Base-by-base conservation (phyloP, 345 rosid genomes). In the Aurinia saxatilis region DNA sequence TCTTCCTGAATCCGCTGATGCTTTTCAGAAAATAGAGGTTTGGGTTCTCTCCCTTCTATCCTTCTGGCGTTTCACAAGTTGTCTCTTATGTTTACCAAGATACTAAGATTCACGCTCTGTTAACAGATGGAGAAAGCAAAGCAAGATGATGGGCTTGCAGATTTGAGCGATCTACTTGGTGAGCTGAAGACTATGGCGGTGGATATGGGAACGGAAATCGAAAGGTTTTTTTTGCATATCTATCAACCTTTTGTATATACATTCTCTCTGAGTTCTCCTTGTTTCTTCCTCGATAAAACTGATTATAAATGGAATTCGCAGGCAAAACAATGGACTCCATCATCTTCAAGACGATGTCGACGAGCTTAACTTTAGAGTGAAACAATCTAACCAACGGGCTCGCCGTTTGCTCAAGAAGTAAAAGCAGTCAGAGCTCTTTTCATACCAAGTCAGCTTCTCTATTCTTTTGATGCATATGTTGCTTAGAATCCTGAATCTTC, bases 131-230 rank as follows among this genome's bases (percentile, higher is more conserved):
- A 92, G 65, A 89, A 65, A 46, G 70, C 74, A 34, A 89, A 89
- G 77, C 98, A 89, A 72, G 97, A 92, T 50, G 96, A 89, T 63
- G 84, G 74, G 12, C 78, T 93, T 25, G 73, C 85, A 6, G 85
- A 90, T 46, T 60, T 93, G 50, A 90, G 97, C 40, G 58, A 75
- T 64, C 67, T 92, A 17, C 64, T 87, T 18, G 90, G 90, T 8
- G 96, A 92, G 21, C 68, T 92, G 65, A 92, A 87, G 76, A 63
- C 53, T 23, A 92, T 92, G 97, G 99, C 97, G 11, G 47, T 80
- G 12, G 97, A 84, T 50, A 85, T 92, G 95, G 96, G 97, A 37
- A 71, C 80, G 2, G 98, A 87, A 73, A 79, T 92, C 58, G 88
- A 79, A 55, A 72, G 84, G 98, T 92, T 59, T 21, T 19, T 1